Evolutionary conservation across 106 monocot species (phyloP).

Genomic region (Triglochin maritima): DNA sequence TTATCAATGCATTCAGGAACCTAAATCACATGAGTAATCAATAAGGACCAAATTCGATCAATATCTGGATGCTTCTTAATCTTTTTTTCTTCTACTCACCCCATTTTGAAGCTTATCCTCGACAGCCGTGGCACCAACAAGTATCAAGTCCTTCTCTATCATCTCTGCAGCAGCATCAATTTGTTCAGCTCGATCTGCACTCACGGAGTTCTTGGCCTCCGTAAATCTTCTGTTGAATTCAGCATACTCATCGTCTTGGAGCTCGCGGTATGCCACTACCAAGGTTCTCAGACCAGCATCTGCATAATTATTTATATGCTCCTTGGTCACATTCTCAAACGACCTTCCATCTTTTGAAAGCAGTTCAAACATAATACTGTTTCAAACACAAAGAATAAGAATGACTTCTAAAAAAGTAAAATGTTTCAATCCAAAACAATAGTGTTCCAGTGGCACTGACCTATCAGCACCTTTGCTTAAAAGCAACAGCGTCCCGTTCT

Average conservation of each 20-base stretch:
- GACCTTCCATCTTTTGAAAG: constrained; percentile 33
- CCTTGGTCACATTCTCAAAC: constrained; percentile 26
- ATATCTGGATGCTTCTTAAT: neutral
- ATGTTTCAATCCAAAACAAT: neutral
- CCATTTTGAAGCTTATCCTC: constrained; percentile 63
- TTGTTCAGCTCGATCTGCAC: constrained; percentile 34
- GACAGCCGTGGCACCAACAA: constrained; percentile 61
- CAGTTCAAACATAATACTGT: constrained; percentile 53
- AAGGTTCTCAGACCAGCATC: constrained; percentile 53
- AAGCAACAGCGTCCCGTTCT: constrained; percentile 10
- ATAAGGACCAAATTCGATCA: neutral
- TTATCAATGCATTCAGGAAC: constrained; percentile 88
- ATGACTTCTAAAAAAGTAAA: neutral
- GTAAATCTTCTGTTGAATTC: constrained; percentile 33
- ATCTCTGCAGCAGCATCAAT: constrained; percentile 40
- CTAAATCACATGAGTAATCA: constrained; percentile 11
- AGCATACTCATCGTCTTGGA: constrained; percentile 39
- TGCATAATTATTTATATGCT: constrained; percentile 48
- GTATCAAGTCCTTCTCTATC: constrained; percentile 49
- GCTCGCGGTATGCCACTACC: constrained; percentile 39
- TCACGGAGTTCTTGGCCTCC: constrained; percentile 41
- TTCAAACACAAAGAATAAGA: neutral
- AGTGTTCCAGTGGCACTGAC: neutral
- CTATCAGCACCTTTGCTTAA: constrained; percentile 23
- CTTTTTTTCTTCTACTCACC: constrained; percentile 11